Evolutionary conservation across 768 basidiomycete species (phyloP).

Genomic region (Mycena latifolia): DNA sequence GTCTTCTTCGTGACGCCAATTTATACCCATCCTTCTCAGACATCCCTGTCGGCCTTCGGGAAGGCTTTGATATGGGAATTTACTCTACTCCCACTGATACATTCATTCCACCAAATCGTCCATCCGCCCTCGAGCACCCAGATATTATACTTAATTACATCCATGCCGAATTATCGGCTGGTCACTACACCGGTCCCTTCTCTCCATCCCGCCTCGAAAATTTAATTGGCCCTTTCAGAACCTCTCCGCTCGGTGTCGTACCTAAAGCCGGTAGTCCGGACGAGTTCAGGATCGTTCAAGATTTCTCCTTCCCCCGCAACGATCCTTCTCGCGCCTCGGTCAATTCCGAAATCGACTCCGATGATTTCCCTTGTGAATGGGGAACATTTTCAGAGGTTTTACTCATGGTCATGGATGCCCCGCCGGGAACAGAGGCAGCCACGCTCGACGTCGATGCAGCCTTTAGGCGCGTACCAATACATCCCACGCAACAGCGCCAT

Average conservation of each 20-base stretch:
- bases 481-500: slow-evolving; percentile 39
- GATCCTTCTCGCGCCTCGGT: slow-evolving; percentile 34
- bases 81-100: slow-evolving; percentile 12
- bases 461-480: slow-evolving; percentile 47
- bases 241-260: slow-evolving; percentile 41
- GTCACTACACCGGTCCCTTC: slow-evolving; percentile 35
- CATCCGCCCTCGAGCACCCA: slow-evolving; percentile 32
- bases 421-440: slow-evolving; percentile 47
- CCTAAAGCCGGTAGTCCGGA: slow-evolving; percentile 28
- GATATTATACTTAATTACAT: slow-evolving; percentile 32
- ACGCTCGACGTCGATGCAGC: slow-evolving; percentile 53
- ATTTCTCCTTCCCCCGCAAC: slow-evolving; percentile 31
- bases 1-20: slow-evolving; percentile 14
- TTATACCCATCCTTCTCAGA: slow-evolving; percentile 37
- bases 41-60: slow-evolving; percentile 36
- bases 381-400: slow-evolving; percentile 43
- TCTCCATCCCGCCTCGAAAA: slow-evolving; percentile 26
- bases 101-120: slow-evolving; percentile 40
- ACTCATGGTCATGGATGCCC: slow-evolving; percentile 42
- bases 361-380: slow-evolving; percentile 44
- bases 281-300: slow-evolving; percentile 40
- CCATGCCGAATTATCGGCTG: slow-evolving; percentile 12
- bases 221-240: slow-evolving; percentile 41
- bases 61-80: slow-evolving; percentile 42
- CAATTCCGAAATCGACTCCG: slow-evolving; percentile 40